Conservation (phyloP, 441 rosid genomes). For the Isatis lusitanica region DNA sequence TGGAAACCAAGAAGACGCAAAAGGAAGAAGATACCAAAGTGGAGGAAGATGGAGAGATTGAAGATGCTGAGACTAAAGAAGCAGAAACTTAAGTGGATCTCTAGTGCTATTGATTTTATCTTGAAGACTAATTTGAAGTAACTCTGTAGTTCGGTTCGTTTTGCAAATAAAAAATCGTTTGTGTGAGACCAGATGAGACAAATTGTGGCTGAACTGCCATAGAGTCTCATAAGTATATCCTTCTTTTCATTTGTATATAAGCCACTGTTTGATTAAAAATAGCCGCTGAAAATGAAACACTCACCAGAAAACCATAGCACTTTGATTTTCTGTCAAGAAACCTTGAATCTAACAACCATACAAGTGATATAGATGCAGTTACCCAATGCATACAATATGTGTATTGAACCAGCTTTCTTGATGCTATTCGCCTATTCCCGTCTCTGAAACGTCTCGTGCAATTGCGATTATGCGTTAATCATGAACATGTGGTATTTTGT, state of each 20-base stretch:
- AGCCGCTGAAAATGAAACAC: background rate
- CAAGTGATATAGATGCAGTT: too few relatives aligned
- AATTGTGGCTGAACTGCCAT: background rate
- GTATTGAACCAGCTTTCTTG: too few relatives aligned
- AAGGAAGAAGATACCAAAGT: constrained; percentile 15
- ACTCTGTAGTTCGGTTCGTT: background rate
- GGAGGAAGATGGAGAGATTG: constrained; percentile 32
- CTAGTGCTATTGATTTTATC: constrained; percentile 8
- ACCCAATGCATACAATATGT: too few relatives aligned
- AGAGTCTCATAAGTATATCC: constrained; percentile 3
- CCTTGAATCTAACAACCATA: constrained; percentile 44
- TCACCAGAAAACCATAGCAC: background rate
- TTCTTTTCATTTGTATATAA: background rate
- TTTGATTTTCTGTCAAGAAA: background rate
- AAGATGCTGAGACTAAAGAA: constrained; percentile 29
- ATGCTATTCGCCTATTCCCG: too few relatives aligned
- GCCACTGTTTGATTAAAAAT: background rate
- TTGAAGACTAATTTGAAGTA: background rate
- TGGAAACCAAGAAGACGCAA: constrained; percentile 29
- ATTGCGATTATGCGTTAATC: too few relatives aligned
- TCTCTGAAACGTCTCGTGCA: too few relatives aligned
- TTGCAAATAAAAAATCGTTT: background rate
- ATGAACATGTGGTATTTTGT: background rate
- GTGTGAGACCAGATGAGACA: background rate
- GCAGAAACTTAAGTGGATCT: constrained; percentile 4